Base-by-base conservation (phyloP, 768 basidiomycete species). In the Suillus plorans region DNA sequence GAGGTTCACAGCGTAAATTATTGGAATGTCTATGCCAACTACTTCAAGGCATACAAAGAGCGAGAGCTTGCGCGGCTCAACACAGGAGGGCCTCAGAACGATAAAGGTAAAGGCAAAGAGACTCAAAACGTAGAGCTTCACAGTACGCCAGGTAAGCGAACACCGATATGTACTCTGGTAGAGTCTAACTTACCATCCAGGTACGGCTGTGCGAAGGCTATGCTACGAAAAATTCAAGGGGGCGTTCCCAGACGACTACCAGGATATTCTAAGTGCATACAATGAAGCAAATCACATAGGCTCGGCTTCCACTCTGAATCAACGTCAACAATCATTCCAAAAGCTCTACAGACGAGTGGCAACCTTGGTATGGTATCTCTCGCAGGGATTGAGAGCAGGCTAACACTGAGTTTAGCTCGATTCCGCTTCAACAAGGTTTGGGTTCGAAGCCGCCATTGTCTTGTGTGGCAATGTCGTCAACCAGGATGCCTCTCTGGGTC, bases 391-490 rank as follows among this genome's bases (percentile, higher is more conserved):
- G 44, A 45, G 44, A 45, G 18, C 44, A 5, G n/a, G 44, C 44
- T 45, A 45, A 45, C 44, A 45, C n/a, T 45, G 7, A 45, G 20
- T 16, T 45, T 20, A 56, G 67, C 57, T 68, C 13, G 62, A 68
- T 12, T 20, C 13, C 1, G 53, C 39, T 3, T 56, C 45, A 10
- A 62, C 39, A 4, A 53, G 55, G 20, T 59, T 65, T 50, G 62
- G 62, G 3, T 68, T 68, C 25, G 64, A 68, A 28, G 37, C 61
- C 1, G 62, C 67, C 1, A 1, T 68, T 3, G 61, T 68, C 3
- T 49, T 68, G 50, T 66, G 64, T 22, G 61, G 67, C 2, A 68
- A 62, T 1, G 45, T 57, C 7, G 47, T 68, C 9, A 62, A 68
- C 31, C 52, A 68, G 28, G 67, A 68, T 28, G 45, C 37, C 0